Evolutionary conservation across 306 rosid species (phyloP), one percentile per base, ranked within the genome.

Genomic region (Canavalia gladiata): DNA sequence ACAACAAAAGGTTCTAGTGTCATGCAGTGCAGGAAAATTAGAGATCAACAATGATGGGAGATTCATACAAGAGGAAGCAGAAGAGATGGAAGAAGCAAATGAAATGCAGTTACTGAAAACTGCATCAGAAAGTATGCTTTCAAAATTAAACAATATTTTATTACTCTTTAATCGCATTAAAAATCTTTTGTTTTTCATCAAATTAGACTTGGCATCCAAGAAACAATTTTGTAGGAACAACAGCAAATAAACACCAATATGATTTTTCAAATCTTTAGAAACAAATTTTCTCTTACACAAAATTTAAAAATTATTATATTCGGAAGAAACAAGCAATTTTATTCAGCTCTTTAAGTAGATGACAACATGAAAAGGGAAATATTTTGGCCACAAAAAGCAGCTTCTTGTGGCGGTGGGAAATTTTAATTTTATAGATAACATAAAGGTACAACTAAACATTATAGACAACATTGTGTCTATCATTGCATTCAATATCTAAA

Each of bases 41-140:
- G 77, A 34, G 43, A 43, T 7, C 3, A 7, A 35, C 12, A 54
- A 71, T 25, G 64, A 42, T 28, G 78, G 2, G 4, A 29, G 35
- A 49, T 59, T 35, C 78, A 47, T 12, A 25, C 55, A 35, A 11
- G 65, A 49, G 55, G 31, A 59, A 47, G 64, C 55, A 58, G 28
- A 25, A 37, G 72, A 31, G 2, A 47, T 1, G 0, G 42, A 78
- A 31, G 76, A 56, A 43, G 49, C 69, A 43, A 68, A 56, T 0
- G 1, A 28, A 12, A 31, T 67, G 70, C 34, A 68, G 39, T 34
- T 60, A 71, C 35, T 0, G 2, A 0, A 80, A 49, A 13, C 72
- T 59, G 64, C 51, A 80, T 34, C 18, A 60, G 56, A 80, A 3
- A 49, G 78, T 80, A 80, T 4, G 68, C 25, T 18, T 18, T 18